A percentile compares a stretch with the other conserved stretches of the same genome.
These are phyloP conservation scores for Xylariaceae sp. DNA, from an alignment of 2,329 filamentous ascomycete species.

Conservation along the genomic window DNA sequence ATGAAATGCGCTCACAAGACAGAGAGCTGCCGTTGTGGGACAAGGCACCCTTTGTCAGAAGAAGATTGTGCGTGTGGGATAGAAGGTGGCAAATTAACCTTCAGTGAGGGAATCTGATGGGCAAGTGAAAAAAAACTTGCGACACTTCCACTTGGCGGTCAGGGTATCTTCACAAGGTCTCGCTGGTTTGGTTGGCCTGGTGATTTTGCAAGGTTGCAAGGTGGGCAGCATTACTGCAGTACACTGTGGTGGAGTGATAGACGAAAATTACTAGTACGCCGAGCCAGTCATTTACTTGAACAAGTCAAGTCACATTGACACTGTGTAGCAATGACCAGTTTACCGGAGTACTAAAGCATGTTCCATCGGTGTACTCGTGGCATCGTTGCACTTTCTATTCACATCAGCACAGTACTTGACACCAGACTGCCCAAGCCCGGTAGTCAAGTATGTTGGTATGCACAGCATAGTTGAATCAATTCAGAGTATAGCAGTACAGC, in stretches of 20 bases:
- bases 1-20: constrained; percentile 1
- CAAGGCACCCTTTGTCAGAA: not conserved
- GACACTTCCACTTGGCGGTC: constrained; percentile 14
- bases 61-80: not conserved
- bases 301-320: not conserved
- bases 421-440: too few relatives aligned
- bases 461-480: too few relatives aligned
- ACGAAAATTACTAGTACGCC: too few relatives aligned
- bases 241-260: not conserved
- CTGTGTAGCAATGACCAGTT: not conserved
- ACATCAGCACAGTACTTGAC: too few relatives aligned
- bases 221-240: constrained; percentile 4
- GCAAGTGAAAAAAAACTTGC: constrained; percentile 9
- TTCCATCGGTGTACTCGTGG: too few relatives aligned
- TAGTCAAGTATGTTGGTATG: too few relatives aligned
- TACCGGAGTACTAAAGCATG: too few relatives aligned
- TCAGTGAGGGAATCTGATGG: not conserved
- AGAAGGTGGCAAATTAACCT: too few relatives aligned
- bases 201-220: constrained; percentile 2
- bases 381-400: too few relatives aligned
- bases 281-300: too few relatives aligned
- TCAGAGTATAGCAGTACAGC: too few relatives aligned
- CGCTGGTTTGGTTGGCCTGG: constrained; percentile 14
- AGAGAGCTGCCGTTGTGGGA: not conserved
- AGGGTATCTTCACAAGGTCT: constrained; percentile 1